Percentiles rank a stretch among this genome's conserved stretches.
Evolutionary conservation across 2,329 filamentous ascomycete genomes (phyloP).

Genomic region (Phyllosticta citrichinensis): DNA sequence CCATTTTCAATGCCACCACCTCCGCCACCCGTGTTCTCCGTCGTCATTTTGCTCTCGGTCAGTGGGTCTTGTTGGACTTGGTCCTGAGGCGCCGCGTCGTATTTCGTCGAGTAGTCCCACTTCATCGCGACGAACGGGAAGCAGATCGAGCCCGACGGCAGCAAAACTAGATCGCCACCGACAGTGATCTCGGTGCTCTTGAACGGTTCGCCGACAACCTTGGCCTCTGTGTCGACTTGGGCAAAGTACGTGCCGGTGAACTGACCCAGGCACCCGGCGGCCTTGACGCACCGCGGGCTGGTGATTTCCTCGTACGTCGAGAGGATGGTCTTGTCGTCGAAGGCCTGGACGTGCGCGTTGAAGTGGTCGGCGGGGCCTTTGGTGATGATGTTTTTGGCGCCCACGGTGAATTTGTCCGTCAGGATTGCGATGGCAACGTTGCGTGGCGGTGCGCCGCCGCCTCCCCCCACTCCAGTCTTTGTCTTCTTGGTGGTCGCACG

Average conservation of each 20-base stretch:
- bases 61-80: too few species aligned
- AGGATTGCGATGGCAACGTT: not conserved
- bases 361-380: slow-evolving; percentile 43
- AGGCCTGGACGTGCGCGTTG: slow-evolving; percentile 48
- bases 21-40: too few species aligned
- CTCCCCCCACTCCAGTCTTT: not conserved
- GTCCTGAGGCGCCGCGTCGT: too few species aligned
- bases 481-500: not conserved
- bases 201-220: slow-evolving; percentile 42
- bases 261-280: slow-evolving; percentile 48
- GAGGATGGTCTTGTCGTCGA: slow-evolving; percentile 42
- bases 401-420: slow-evolving; percentile 33
- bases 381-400: slow-evolving; percentile 47
- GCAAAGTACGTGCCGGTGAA: slow-evolving; percentile 52
- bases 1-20: too few species aligned
- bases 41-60: too few species aligned
- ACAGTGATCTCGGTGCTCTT: slow-evolving; percentile 44
- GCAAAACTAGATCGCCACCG: slow-evolving; percentile 51
- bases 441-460: slow-evolving; percentile 16
- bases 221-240: slow-evolving; percentile 42
- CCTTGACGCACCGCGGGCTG: slow-evolving; percentile 43
- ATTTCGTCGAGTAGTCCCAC: slow-evolving; percentile 28
- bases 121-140: slow-evolving; percentile 51
- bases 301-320: slow-evolving; percentile 53
- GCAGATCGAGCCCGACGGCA: slow-evolving; percentile 48